Evolutionary conservation across 129 eudicot genomes (phyloP).

Genomic region (Glebionis coronaria): DNA sequence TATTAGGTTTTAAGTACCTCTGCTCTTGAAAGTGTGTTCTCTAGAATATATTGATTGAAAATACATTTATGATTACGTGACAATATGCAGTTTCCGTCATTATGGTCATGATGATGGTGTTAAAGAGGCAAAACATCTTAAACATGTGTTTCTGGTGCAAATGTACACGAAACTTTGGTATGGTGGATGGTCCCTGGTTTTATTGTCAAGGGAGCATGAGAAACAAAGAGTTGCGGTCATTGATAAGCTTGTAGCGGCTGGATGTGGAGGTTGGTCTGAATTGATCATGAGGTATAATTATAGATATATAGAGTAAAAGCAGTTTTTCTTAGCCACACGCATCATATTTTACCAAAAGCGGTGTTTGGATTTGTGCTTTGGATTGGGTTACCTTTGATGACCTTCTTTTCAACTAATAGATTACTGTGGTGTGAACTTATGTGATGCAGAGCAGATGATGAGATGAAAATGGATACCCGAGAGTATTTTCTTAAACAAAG

Average conservation of each 20-base stretch:
- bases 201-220: slow-evolving; percentile 47
- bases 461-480: slow-evolving; percentile 31
- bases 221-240: slow-evolving; percentile 26
- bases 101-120: slow-evolving; percentile 24
- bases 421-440: background rate
- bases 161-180: slow-evolving; percentile 41
- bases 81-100: slow-evolving; percentile 22
- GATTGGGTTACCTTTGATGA: background rate
- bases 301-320: background rate
- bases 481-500: slow-evolving; percentile 35
- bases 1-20: too few species aligned
- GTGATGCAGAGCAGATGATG: slow-evolving; percentile 40
- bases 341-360: background rate
- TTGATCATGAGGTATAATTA: slow-evolving; percentile 48
- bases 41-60: too few species aligned
- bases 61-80: too few species aligned
- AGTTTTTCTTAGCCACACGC: background rate
- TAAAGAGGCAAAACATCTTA: slow-evolving; percentile 34
- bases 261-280: slow-evolving; percentile 51
- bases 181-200: slow-evolving; percentile 46
- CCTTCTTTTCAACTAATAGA: background rate
- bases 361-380: background rate
- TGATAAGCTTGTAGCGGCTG: slow-evolving; percentile 39
- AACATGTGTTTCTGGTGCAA: slow-evolving; percentile 18
- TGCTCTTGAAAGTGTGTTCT: too few species aligned